Percentiles rank a stretch among this genome's conserved stretches.
phyloP scores from a whole-genome alignment of 2,329 filamentous ascomycete species.

The Aspergillus flavus region DNA sequence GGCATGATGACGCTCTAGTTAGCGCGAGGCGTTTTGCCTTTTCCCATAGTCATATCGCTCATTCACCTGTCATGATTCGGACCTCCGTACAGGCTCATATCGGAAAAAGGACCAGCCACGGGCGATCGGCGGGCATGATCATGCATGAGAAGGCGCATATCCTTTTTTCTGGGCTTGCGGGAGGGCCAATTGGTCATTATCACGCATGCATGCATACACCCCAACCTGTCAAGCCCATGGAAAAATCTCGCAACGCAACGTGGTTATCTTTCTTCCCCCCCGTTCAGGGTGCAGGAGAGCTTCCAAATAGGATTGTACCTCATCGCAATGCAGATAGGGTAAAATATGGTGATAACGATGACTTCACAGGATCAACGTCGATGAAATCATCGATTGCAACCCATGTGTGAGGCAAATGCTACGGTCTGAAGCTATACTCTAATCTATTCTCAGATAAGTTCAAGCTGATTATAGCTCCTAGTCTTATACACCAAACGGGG shows the following conservation, averaged over 20 bases:
- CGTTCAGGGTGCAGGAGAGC: not conserved
- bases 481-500: constrained; percentile 1
- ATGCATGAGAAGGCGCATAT: not conserved
- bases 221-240: constrained; percentile 16
- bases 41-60: not conserved
- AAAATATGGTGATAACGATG: not conserved
- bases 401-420: not conserved
- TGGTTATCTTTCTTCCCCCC: not conserved
- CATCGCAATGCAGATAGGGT: too few relatives aligned
- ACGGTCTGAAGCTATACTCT: not conserved
- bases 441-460: constrained; percentile 1
- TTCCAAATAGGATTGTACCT: too few relatives aligned
- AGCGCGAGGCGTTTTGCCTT: constrained; percentile 1
- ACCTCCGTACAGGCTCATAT: not conserved
- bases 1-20: not conserved
- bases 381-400: constrained; percentile 7
- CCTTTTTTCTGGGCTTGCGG: not conserved
- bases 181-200: constrained; percentile 1
- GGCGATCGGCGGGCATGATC: not conserved
- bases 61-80: not conserved
- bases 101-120: not conserved
- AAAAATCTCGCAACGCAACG: constrained; percentile 14
- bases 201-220: constrained; percentile 15
- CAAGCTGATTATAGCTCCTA: constrained; percentile 5
- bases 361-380: constrained; percentile 1